A percentile compares a stretch with the other conserved stretches of the same genome.
These are phyloP conservation scores for Coleophoma eucalyptorum DNA, from an alignment of 2,329 filamentous ascomycete genomes.

Conservation along the genomic window DNA sequence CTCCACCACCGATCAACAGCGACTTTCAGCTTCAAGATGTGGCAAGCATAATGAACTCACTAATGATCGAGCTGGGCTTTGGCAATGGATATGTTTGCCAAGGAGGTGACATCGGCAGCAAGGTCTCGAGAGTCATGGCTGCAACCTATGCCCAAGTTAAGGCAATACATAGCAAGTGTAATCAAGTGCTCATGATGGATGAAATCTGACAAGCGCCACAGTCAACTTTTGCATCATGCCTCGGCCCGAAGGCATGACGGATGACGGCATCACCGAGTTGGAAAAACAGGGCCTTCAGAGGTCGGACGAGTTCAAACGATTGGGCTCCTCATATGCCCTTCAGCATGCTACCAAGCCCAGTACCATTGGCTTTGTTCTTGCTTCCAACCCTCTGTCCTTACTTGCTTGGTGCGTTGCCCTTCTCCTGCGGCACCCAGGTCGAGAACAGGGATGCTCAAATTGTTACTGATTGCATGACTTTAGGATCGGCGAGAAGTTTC, in stretches of 20 bases:
- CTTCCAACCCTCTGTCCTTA: constrained; percentile 49
- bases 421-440: not conserved
- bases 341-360: constrained; percentile 50
- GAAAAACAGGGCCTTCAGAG: constrained; percentile 36
- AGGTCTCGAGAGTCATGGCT: constrained; percentile 8
- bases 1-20: constrained; percentile 18
- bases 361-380: constrained; percentile 52
- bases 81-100: constrained; percentile 24
- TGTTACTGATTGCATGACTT: not conserved
- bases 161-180: constrained; percentile 8
- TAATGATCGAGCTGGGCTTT: constrained; percentile 14
- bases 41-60: constrained; percentile 5
- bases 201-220: not conserved
- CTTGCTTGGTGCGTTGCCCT: constrained; percentile 41
- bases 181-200: not conserved
- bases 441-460: too few species aligned
- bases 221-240: constrained; percentile 5
- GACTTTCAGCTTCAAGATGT: constrained; percentile 25
- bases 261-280: constrained; percentile 50
- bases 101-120: constrained; percentile 15
- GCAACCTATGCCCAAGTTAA: constrained; percentile 9
- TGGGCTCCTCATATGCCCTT: constrained; percentile 43
- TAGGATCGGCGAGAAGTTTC: constrained; percentile 53
- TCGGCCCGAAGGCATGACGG: not conserved
- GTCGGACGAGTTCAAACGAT: constrained; percentile 32